Evolutionary conservation across 768 basidiomycete species (phyloP).

Genomic region (Agrocybe chaxingu): DNA sequence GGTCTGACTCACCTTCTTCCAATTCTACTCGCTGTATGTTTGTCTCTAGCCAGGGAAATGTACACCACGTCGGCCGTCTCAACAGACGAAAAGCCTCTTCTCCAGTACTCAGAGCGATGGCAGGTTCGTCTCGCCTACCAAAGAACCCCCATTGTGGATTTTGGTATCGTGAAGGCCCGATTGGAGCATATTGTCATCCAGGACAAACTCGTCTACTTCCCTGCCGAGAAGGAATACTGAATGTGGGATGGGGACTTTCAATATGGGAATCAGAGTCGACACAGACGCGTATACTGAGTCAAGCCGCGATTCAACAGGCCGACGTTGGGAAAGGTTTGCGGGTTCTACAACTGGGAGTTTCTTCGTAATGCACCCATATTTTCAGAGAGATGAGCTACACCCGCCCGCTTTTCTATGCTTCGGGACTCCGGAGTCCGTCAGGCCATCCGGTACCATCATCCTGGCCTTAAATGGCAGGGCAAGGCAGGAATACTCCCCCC

Average conservation of each 20-base stretch:
- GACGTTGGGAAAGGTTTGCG: conserved; percentile 16
- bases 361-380: conserved; percentile 7
- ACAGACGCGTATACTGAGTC: neutral
- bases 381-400: conserved; percentile 1
- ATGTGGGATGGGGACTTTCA: conserved; percentile 39
- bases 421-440: conserved; percentile 18
- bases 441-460: conserved; percentile 6
- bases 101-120: conserved; percentile 12
- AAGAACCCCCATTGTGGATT: conserved; percentile 39
- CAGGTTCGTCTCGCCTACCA: conserved; percentile 34
- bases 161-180: conserved; percentile 37
- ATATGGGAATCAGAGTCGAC: conserved; percentile 22
- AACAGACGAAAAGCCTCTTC: neutral
- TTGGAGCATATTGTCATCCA: conserved; percentile 26
- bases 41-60: conserved; percentile 34
- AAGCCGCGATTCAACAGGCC: conserved; percentile 11
- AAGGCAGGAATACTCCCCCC: conserved; percentile 16
- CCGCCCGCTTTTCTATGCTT: conserved; percentile 23
- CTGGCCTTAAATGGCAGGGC: conserved; percentile 4
- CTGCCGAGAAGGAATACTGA: conserved; percentile 24
- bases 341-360: conserved; percentile 15
- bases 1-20: conserved; percentile 25
- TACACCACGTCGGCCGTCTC: conserved; percentile 30
- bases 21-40: conserved; percentile 25
- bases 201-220: conserved; percentile 34